Conservation (phyloP, 78 protist species). For the slime mould (Dictyostelium discoideum) region dicty_2.7 NC_007089.4:2169501-2170000, state of each 20-base stretch:
- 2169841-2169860: neutral
- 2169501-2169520: no score
- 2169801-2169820: neutral
- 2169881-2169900: neutral
- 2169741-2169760: slow-evolving; percentile 5
- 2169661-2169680: neutral
- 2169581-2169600: neutral
- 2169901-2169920: neutral
- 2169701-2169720: neutral
- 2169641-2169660: neutral
- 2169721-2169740: neutral
- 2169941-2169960: neutral
- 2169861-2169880: neutral
- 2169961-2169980: neutral
- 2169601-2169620: neutral
- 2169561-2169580: neutral
- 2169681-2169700: neutral
- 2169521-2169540: neutral
- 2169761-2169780: neutral
- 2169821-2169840: neutral
- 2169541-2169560: neutral
- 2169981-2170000: neutral
- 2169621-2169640: neutral
- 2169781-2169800: neutral
- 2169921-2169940: neutral